These are phyloP conservation scores for Thermomyces lanuginosus DNA, from an alignment of 2,329 filamentous ascomycete genomes.

Conservation along the genomic window DNA sequence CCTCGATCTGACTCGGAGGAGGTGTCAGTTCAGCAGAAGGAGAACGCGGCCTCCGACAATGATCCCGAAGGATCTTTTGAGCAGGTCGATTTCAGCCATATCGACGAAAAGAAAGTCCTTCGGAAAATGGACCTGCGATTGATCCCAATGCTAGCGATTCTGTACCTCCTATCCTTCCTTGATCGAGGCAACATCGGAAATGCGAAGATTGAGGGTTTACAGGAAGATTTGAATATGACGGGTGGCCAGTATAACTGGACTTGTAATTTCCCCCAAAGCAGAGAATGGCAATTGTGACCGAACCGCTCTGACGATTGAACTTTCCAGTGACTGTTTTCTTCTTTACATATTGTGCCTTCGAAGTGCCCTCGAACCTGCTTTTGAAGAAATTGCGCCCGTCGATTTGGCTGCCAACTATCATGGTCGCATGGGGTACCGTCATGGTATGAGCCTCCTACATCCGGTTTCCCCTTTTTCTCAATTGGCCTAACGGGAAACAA, in stretches of 20 bases:
- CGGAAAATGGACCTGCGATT: slow-evolving; percentile 25
- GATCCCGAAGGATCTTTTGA: too few relatives aligned
- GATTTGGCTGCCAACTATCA: slow-evolving; percentile 17
- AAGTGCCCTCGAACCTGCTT: slow-evolving; percentile 14
- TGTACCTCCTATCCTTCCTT: slow-evolving; percentile 22
- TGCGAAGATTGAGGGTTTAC: slow-evolving; percentile 13
- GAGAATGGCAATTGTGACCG: neutral
- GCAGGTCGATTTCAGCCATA: neutral
- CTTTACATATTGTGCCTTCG: slow-evolving; percentile 11
- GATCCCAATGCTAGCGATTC: slow-evolving; percentile 23
- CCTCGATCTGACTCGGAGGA: too few relatives aligned
- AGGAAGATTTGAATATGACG: slow-evolving; percentile 9
- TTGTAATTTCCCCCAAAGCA: slow-evolving; percentile 6
- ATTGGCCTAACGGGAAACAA: neutral
- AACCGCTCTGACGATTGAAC: slow-evolving; percentile 1
- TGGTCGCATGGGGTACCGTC: slow-evolving; percentile 32
- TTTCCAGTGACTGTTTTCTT: slow-evolving; percentile 11
- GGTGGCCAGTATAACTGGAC: slow-evolving; percentile 14
- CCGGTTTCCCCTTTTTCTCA: neutral
- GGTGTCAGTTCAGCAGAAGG: too few relatives aligned
- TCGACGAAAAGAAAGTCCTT: slow-evolving; percentile 14
- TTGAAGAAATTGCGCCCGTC: slow-evolving; percentile 16
- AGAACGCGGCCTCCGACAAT: too few relatives aligned
- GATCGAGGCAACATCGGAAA: slow-evolving; percentile 16
- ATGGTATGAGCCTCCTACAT: slow-evolving; percentile 19